Conservation (phyloP, 306 rosid species). For the Vigna unguiculata region DNA sequence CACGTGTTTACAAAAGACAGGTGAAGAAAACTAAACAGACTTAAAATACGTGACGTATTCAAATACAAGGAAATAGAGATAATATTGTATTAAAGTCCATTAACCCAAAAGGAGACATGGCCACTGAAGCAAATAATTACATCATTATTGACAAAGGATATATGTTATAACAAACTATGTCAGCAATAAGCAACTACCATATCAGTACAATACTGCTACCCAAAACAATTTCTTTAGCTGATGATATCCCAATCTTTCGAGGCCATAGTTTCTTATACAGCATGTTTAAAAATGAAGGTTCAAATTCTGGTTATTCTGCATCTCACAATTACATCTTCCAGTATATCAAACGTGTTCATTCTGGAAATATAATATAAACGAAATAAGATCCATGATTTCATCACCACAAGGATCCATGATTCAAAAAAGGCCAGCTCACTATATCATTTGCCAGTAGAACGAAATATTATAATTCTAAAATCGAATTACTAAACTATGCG, state of each 20-base stretch:
- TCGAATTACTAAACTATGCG: neutral
- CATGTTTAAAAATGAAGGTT: slow-evolving; percentile 33
- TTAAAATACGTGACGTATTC: too few relatives aligned
- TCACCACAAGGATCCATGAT: slow-evolving; percentile 10
- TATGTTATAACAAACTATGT: slow-evolving; percentile 5
- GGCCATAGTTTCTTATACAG: slow-evolving; percentile 21
- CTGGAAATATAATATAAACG: neutral
- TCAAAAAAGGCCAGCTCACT: slow-evolving; percentile 7
- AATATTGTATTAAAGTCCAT: slow-evolving; percentile 7
- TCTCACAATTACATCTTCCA: slow-evolving; percentile 13
- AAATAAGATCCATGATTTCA: neutral
- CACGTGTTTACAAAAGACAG: slow-evolving; percentile 6
- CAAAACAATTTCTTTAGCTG: slow-evolving; percentile 1
- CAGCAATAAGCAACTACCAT: neutral
- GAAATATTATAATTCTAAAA: neutral
- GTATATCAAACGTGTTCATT: neutral
- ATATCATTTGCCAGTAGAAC: neutral
- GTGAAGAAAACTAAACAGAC: slow-evolving; percentile 5
- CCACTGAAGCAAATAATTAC: slow-evolving; percentile 12
- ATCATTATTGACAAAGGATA: neutral
- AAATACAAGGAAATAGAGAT: slow-evolving; percentile 15
- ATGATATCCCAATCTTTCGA: neutral
- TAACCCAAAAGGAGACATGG: slow-evolving; percentile 5
- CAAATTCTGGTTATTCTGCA: neutral
- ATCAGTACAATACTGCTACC: neutral